phyloP scores from a whole-genome alignment of 1,284 basidiomycete genomes.

The Laetiporus sulphureus region DNA sequence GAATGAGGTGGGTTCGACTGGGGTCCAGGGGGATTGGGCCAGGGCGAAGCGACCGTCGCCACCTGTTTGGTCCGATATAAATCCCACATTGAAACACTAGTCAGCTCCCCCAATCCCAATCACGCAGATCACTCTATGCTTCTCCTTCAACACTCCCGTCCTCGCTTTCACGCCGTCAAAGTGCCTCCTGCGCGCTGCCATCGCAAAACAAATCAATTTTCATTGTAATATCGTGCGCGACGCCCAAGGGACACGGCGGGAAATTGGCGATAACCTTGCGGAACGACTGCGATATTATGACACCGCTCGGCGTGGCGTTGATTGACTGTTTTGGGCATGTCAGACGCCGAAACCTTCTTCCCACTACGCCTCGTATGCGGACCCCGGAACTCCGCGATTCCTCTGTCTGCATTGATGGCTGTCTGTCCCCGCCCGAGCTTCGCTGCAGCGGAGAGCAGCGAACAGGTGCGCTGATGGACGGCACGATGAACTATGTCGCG shows the following conservation, averaged over 20 bases:
- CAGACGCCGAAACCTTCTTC: conserved; percentile 25
- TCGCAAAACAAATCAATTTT: no score
- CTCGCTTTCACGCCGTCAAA: no score
- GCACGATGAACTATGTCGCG: no score
- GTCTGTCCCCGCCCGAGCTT: no score
- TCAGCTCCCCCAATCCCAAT: conserved; percentile 8
- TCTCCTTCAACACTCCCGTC: background rate
- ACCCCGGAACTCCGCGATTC: conserved; percentile 21
- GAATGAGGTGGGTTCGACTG: conserved; percentile 12
- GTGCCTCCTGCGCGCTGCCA: no score
- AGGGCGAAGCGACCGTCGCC: conserved; percentile 24
- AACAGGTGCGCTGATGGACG: no score
- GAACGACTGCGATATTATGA: background rate
- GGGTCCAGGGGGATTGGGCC: conserved; percentile 19
- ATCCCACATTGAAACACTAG: conserved; percentile 21
- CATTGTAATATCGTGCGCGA: no score
- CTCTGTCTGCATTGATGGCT: no score
- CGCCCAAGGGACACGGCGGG: background rate
- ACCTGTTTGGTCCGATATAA: conserved; percentile 24
- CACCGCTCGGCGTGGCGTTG: conserved; percentile 25
- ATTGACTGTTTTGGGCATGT: conserved; percentile 23
- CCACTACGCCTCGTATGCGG: conserved; percentile 21
- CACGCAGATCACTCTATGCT: conserved; percentile 10
- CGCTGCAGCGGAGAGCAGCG: no score
- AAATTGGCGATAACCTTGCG: background rate